Conservation (phyloP, 1,284 basidiomycete species). For the Microbotryum silenes-acaulis region DNA sequence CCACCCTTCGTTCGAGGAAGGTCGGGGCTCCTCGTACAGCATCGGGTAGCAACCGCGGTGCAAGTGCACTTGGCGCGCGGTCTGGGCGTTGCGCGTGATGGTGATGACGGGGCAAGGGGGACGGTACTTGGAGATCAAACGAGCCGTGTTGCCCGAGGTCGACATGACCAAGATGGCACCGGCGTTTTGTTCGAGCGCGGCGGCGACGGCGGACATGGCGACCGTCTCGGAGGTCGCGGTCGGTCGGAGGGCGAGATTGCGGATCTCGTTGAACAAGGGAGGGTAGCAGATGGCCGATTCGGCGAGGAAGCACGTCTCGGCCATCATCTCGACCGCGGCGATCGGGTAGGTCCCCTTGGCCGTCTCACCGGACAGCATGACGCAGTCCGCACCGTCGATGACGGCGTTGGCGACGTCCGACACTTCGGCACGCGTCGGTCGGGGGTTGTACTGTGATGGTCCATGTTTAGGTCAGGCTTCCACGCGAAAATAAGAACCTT, state of each 20-base stretch:
- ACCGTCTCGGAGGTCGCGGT: slow-evolving; percentile 90
- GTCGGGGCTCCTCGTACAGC: slow-evolving; percentile 89
- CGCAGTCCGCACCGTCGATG: slow-evolving; percentile 92
- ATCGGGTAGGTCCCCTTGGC: slow-evolving; percentile 92
- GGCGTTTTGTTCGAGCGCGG: slow-evolving; percentile 87
- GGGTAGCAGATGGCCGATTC: slow-evolving; percentile 90
- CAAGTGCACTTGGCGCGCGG: slow-evolving; percentile 91
- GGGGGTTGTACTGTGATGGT: slow-evolving; percentile 63
- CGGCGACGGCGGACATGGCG: slow-evolving; percentile 85
- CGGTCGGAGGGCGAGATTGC: slow-evolving; percentile 66
- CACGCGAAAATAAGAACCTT: slow-evolving; percentile 12
- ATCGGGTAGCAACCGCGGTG: slow-evolving; percentile 97
- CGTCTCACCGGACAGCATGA: slow-evolving; percentile 97
- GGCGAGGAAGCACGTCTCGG: slow-evolving; percentile 90
- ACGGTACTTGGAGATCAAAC: slow-evolving; percentile 93
- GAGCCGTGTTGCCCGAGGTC: slow-evolving; percentile 92
- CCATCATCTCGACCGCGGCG: slow-evolving; percentile 98
- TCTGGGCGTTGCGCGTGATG: slow-evolving; percentile 91
- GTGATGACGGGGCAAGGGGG: slow-evolving; percentile 91
- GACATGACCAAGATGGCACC: slow-evolving; percentile 93
- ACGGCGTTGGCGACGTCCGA: slow-evolving; percentile 98
- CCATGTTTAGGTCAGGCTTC: not conserved
- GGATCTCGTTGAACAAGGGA: slow-evolving; percentile 77
- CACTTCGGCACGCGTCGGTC: slow-evolving; percentile 91
- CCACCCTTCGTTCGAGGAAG: slow-evolving; percentile 82